Percentiles rank a stretch among this genome's conserved stretches.
Evolutionary conservation across 2,329 filamentous ascomycete species (phyloP).

Genomic region (Cladophialophora psammophila): DNA sequence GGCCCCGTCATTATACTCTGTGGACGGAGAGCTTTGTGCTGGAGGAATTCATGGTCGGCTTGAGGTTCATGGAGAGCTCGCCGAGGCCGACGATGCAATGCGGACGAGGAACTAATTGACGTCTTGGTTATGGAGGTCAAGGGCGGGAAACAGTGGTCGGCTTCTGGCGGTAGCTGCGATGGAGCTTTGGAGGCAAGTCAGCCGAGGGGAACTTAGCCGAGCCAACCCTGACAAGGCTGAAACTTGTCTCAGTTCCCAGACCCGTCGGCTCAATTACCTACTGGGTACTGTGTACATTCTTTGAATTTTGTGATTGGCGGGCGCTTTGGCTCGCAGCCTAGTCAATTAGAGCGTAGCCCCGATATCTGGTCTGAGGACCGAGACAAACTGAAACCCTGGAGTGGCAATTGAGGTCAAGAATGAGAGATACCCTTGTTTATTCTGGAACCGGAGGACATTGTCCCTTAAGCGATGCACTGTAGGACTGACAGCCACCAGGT

Average conservation of each 20-base stretch:
- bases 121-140: constrained; percentile 1
- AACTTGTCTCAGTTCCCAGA: too few species aligned
- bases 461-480: background rate
- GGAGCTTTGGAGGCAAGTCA: background rate
- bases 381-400: too few species aligned
- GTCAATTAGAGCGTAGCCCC: too few species aligned
- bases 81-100: background rate
- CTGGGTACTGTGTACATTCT: too few species aligned
- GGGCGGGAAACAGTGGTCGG: background rate
- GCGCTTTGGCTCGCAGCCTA: too few species aligned
- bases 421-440: background rate
- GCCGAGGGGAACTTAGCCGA: constrained; percentile 29
- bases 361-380: too few species aligned
- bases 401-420: too few species aligned
- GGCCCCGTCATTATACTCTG: constrained; percentile 37
- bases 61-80: constrained; percentile 16
- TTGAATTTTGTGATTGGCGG: too few species aligned
- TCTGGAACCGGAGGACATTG: background rate
- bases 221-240: background rate
- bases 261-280: too few species aligned
- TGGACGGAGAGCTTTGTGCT: constrained; percentile 5
- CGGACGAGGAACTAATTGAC: background rate
- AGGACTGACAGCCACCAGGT: background rate
- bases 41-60: constrained; percentile 32
- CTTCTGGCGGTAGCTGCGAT: background rate